Evolutionary conservation across 1,139 yeast species (phyloP).

Genomic region (Taiozyma sp.): DNA sequence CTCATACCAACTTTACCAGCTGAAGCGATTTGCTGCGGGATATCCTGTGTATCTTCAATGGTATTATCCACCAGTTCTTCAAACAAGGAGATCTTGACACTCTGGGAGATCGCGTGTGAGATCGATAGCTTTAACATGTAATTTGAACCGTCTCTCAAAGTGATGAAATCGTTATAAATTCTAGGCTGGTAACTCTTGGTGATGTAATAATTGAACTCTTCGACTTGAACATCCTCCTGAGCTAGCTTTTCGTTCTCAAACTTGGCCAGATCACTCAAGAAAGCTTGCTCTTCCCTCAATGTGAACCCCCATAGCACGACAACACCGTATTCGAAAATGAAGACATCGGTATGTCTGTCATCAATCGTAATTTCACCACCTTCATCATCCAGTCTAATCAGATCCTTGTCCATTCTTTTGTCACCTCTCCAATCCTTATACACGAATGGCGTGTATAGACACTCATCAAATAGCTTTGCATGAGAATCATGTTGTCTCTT

Average conservation of each 20-base stretch:
- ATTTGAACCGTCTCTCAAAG: constrained; percentile 83
- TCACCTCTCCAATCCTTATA: constrained; percentile 72
- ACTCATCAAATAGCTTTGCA: constrained; percentile 90
- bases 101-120: constrained; percentile 88
- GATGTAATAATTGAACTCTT: constrained; percentile 90
- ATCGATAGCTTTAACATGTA: constrained; percentile 86
- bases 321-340: constrained; percentile 91
- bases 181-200: constrained; percentile 93
- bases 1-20: constrained; percentile 95
- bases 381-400: constrained; percentile 78
- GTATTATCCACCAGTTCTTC: constrained; percentile 95
- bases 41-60: constrained; percentile 93
- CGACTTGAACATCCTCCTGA: constrained; percentile 86
- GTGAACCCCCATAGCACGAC: constrained; percentile 95
- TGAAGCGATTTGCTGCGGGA: constrained; percentile 91
- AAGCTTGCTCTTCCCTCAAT: constrained; percentile 74
- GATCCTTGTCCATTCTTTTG: constrained; percentile 38
- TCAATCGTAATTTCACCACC: constrained; percentile 91
- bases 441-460: constrained; percentile 85
- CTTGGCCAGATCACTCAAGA: constrained; percentile 73
- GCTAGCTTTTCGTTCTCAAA: constrained; percentile 90
- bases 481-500: constrained; percentile 68
- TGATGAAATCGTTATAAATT: constrained; percentile 90
- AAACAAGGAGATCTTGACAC: constrained; percentile 88
- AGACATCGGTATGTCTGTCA: constrained; percentile 67